Percentiles rank a stretch among this genome's conserved stretches.
phyloP scores from a whole-genome alignment of 345 rosid genomes.

The Raphanus raphanistrum region DNA sequence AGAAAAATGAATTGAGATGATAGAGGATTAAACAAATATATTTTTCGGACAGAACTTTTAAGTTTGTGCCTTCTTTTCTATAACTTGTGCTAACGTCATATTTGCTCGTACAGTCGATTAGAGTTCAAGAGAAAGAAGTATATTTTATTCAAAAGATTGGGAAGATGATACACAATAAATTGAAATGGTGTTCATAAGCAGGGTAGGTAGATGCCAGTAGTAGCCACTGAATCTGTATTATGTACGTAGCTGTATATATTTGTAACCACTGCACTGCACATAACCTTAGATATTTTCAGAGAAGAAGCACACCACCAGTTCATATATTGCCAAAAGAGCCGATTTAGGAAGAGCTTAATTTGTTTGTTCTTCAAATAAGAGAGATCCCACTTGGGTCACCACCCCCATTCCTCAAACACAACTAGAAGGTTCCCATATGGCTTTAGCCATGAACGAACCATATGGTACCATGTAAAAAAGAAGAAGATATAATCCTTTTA shows the following conservation, averaged over 20 bases:
- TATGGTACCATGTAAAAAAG: slow-evolving; percentile 61
- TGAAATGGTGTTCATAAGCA: not conserved
- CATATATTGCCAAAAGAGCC: not conserved
- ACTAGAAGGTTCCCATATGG: slow-evolving; percentile 79
- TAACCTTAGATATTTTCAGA: not conserved
- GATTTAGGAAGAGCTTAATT: slow-evolving; percentile 15
- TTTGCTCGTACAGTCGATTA: not conserved
- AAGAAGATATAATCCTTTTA: too few relatives aligned
- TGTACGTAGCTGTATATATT: not conserved
- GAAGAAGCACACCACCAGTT: not conserved
- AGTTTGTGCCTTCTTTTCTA: not conserved
- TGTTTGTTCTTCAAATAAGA: slow-evolving; percentile 55
- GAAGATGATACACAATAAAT: not conserved
- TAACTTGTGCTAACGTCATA: not conserved
- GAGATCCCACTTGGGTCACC: slow-evolving; percentile 84
- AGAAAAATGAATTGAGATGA: not conserved
- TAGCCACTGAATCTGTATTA: not conserved
- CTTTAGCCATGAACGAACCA: slow-evolving; percentile 84
- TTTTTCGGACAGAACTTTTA: not conserved
- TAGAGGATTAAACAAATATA: not conserved
- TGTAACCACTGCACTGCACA: too few relatives aligned
- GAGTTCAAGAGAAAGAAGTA: not conserved
- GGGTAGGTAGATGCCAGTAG: not conserved
- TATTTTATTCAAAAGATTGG: not conserved
- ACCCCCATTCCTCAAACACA: slow-evolving; percentile 92